Base-by-base conservation (phyloP, 345 rosid genomes). In the Euclidium syriacum region DNA sequence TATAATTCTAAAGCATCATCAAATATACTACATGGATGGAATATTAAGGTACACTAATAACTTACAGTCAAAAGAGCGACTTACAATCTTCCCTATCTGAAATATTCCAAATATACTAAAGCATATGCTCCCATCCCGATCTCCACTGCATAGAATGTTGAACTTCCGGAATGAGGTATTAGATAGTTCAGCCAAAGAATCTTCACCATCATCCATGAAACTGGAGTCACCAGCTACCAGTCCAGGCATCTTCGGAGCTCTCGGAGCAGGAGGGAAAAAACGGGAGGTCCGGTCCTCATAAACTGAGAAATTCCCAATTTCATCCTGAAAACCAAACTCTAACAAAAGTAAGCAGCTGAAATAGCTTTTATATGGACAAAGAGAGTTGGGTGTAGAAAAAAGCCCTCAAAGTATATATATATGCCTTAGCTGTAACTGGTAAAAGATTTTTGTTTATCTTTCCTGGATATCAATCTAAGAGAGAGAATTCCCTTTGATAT, bases 51-150 rank as follows among this genome's bases (percentile, higher is more conserved):
- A 27, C 36, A 47, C 33, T 43, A 62, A 17, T 62, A 42, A 30
- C 57, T 14, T 46, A 16, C 46, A 63, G 36, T 24, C 10, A 57
- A 18, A 26, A 59, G 51, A 52, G 60, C 20, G 43, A 79, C 95
- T 89, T 81, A 92, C 98, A 73, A 87, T 74, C 79, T 85, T 85
- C 39, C 94, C 97, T 3, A 92, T 82, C 26, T 86, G 91, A 80
- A 87, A 89, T 78, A 89, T 87, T 68, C 98, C 98, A 72, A 92
- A 92, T 64, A 92, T 85, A 67, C 80, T 85, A 56, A 89, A 89
- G 81, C 87, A 84, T 51, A 89, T 75, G 78, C 73, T 79, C 73
- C 98, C 98, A 68, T 89, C 88, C 58, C 63, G 85, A 73, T 89
- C 91, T 54, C 87, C 89, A 65, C 97, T 87, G 67, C 97, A 89